Evolutionary conservation across 768 basidiomycete genomes (phyloP), one percentile per base, ranked within the genome.

Genomic region (Phallus indusiatus): DNA sequence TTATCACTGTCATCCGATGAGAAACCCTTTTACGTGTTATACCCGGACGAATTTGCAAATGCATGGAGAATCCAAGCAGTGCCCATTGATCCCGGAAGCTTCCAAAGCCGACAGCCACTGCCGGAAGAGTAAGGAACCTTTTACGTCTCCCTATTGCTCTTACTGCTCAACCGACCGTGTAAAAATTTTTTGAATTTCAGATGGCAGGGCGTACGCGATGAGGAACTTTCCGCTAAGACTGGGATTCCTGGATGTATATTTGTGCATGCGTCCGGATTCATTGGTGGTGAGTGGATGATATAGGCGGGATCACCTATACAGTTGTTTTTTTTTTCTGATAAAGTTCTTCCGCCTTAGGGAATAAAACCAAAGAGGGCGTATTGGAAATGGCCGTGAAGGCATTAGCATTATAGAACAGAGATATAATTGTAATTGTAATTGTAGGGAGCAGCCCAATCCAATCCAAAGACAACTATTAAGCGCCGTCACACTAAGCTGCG

Each of bases 61-160:
- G 85, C 78, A 67, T 99, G 94, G 94, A 84, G 96, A 47, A 73
- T 99, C 49, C 95, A 98, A 69, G 94, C 95, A 7, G 89, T 99
- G 17, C 87, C 95, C 6, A 71, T 85, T 51, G 76, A 84, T 0
- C 75, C 89, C 1, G 88, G 90, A 64, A 90, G 87, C 68, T 99
- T 98, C 65, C 81, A 86, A 67, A 94, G 87, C 70, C 81, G 95
- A 33, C 96, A 95, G 72, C 84, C 93, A 1, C 75, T 99, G 46
- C 96, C 96, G 1, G 93, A 96, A 67, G 76, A 78, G 62, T 74
- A 48, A 51, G 28, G 28, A 28, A 28, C 28, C 28, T 28, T 28
- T 28, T n/a, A n/a, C 72, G 68, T 10, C 18, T 49, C 50, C 17
- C 28, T 20, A 35, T 55, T 22, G 10, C n/a, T 24, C 42, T 47